Percentiles rank a stretch among this genome's conserved stretches.
Conservation (phyloP, 1,284 basidiomycete species). For the Apiotrichum mycotoxinovorans region DNA sequence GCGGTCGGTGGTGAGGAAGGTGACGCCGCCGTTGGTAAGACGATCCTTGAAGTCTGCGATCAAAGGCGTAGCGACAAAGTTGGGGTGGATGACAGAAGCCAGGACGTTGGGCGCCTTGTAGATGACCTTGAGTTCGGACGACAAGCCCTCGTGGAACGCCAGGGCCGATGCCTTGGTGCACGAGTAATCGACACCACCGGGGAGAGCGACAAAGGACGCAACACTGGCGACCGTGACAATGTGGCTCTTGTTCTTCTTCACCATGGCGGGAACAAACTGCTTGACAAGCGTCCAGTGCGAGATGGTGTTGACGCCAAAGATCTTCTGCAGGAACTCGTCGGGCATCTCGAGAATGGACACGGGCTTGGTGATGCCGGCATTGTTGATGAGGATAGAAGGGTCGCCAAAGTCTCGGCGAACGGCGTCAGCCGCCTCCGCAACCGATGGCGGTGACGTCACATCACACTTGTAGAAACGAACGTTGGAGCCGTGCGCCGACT, state of each 20-base stretch:
- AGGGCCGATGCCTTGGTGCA: conserved; percentile 12
- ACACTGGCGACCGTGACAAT: conserved; percentile 16
- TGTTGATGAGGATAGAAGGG: conserved; percentile 15
- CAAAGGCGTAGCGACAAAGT: conserved; percentile 15
- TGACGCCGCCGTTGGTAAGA: conserved; percentile 6
- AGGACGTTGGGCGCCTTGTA: conserved; percentile 14
- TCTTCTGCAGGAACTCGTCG: conserved; percentile 7
- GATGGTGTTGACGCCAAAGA: conserved; percentile 16
- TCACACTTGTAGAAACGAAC: conserved; percentile 11
- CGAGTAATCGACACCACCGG: conserved; percentile 9
- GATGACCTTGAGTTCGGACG: conserved; percentile 7
- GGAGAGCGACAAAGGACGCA: conserved; percentile 13
- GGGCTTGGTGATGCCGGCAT: conserved; percentile 12
- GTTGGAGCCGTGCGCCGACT: background rate
- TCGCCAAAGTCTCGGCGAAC: conserved; percentile 11
- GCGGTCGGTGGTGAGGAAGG: conserved; percentile 8
- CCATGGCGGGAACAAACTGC: conserved; percentile 14
- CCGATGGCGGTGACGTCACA: conserved; percentile 9
- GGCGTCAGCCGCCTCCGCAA: conserved; percentile 1
- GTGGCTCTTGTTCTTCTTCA: conserved; percentile 18
- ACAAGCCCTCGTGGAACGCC: conserved; percentile 12
- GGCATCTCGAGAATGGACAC: conserved; percentile 13
- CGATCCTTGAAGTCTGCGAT: conserved; percentile 3
- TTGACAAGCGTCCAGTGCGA: conserved; percentile 15
- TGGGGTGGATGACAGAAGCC: conserved; percentile 12